A percentile compares a stretch with the other conserved stretches of the same genome.
These are phyloP conservation scores for Mucor plumbeus DNA, from an alignment of 371 early-diverging fungal species.

Conservation along the genomic window DNA sequence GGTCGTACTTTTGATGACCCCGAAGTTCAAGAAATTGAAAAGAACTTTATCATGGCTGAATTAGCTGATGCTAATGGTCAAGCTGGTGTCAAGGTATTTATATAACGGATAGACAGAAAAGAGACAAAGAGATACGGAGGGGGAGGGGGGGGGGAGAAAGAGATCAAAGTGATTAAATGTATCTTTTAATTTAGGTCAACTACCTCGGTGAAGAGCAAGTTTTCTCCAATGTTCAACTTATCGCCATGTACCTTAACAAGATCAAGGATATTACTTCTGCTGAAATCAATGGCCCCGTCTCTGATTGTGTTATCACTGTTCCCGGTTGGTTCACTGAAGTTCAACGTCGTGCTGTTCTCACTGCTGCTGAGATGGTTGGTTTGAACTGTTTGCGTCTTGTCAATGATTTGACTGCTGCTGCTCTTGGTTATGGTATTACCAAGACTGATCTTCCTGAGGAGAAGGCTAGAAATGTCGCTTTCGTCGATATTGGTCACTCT, in stretches of 20 bases:
- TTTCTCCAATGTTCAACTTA: slow-evolving; percentile 89
- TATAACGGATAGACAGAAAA: background rate
- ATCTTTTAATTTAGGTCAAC: slow-evolving; percentile 55
- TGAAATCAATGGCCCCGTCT: slow-evolving; percentile 86
- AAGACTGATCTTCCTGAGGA: slow-evolving; percentile 96
- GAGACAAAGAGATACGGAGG: background rate
- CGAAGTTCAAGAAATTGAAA: slow-evolving; percentile 87
- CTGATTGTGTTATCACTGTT: slow-evolving; percentile 94
- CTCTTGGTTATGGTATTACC: slow-evolving; percentile 97
- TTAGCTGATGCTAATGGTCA: slow-evolving; percentile 85
- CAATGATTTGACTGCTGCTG: slow-evolving; percentile 94
- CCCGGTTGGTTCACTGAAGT: slow-evolving; percentile 96
- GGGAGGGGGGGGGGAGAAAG: background rate
- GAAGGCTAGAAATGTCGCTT: slow-evolving; percentile 90
- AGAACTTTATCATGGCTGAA: slow-evolving; percentile 78
- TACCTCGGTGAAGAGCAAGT: slow-evolving; percentile 77
- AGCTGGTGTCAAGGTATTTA: slow-evolving; percentile 78
- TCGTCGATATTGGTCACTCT: slow-evolving; percentile 96
- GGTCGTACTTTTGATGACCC: slow-evolving; percentile 92
- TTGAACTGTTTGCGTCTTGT: slow-evolving; percentile 91
- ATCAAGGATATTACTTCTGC: slow-evolving; percentile 87
- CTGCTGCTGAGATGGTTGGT: slow-evolving; percentile 92
- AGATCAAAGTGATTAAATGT: background rate
- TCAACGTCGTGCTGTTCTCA: slow-evolving; percentile 89
- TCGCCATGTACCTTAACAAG: slow-evolving; percentile 93